Conservation (phyloP, 176 grass and related monocot species). For the Oryza punctata region DNA sequence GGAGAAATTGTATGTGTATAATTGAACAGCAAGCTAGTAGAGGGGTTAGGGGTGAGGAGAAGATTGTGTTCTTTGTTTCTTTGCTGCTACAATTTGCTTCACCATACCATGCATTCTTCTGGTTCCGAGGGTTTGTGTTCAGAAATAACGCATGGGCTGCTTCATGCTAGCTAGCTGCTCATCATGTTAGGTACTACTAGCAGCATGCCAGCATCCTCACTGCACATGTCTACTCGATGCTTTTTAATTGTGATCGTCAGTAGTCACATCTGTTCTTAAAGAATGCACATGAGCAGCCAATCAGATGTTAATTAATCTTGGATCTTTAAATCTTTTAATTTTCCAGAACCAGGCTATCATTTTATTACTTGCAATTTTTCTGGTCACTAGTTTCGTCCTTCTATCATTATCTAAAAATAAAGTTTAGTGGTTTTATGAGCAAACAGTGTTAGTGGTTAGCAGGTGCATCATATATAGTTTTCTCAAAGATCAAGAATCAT, state of each 20-base stretch:
- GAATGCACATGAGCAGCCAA: neutral
- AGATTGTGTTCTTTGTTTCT: neutral
- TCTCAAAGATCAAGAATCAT: neutral
- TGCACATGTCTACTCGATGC: neutral
- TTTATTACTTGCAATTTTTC: neutral
- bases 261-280: neutral
- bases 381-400: neutral
- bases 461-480: neutral
- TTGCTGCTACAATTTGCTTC: neutral
- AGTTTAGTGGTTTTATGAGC: neutral
- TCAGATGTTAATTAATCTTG: neutral
- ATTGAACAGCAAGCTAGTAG: neutral
- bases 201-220: neutral
- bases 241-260: neutral
- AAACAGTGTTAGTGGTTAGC: neutral
- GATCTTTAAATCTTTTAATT: neutral
- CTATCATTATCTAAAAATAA: neutral
- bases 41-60: neutral
- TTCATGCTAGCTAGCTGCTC: neutral
- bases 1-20: neutral
- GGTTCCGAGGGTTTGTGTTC: constrained; percentile 29
- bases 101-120: neutral
- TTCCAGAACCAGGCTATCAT: neutral
- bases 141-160: neutral
- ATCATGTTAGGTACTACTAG: neutral